Conservation (phyloP, 2,329 filamentous ascomycete species). For the Scorias spongiosa region DNA sequence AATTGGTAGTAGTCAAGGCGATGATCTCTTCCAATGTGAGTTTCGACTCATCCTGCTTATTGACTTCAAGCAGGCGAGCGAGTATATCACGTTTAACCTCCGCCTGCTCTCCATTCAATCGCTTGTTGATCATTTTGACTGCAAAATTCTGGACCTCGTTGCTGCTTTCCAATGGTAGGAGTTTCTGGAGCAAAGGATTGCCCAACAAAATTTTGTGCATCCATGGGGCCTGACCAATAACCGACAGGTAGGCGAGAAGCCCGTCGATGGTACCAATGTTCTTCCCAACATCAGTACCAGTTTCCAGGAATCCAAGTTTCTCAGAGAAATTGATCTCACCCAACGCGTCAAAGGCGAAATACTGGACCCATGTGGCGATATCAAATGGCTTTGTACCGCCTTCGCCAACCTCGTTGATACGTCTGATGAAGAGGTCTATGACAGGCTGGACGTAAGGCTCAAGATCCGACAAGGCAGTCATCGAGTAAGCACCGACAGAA, state of each 20-base stretch:
- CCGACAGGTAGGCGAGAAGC: slow-evolving; percentile 38
- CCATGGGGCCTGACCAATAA: slow-evolving; percentile 37
- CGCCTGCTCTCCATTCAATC: slow-evolving; percentile 33
- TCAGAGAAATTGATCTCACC: slow-evolving; percentile 25
- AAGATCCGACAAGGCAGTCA: no score
- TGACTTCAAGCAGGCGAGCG: slow-evolving; percentile 36
- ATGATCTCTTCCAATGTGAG: slow-evolving; percentile 41
- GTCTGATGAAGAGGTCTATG: no score
- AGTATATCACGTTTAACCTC: slow-evolving; percentile 36
- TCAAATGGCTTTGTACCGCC: no score
- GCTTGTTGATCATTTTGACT: slow-evolving; percentile 31
- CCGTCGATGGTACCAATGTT: slow-evolving; percentile 39
- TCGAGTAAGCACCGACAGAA: no score
- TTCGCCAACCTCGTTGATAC: no score
- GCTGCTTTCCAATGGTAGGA: slow-evolving; percentile 29
- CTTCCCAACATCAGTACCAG: slow-evolving; percentile 35
- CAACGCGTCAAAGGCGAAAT: slow-evolving; percentile 23
- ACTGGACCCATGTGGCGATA: slow-evolving; percentile 28
- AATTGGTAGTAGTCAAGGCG: slow-evolving; percentile 41
- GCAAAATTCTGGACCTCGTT: slow-evolving; percentile 37
- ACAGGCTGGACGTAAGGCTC: no score
- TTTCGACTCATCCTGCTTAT: slow-evolving; percentile 33
- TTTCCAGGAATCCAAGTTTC: slow-evolving; percentile 38
- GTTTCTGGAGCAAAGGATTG: slow-evolving; percentile 36
- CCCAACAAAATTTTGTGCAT: slow-evolving; percentile 33